phyloP scores from a whole-genome alignment of 331 rosid genomes.

The Erythrophleum ivorense region DNA sequence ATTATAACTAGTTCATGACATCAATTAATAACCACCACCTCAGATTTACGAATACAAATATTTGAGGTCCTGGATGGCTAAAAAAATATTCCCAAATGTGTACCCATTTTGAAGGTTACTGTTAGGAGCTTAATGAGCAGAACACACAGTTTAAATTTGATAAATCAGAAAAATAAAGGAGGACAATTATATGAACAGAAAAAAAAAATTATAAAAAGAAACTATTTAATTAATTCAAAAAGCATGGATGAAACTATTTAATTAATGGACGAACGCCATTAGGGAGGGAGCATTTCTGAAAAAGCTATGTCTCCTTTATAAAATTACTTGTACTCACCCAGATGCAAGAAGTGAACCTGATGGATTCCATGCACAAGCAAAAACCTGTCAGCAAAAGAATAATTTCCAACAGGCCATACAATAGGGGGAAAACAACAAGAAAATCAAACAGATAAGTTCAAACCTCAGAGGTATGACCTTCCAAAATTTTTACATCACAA shows the following conservation, averaged over 20 bases:
- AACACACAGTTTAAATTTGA: slow-evolving; percentile 7
- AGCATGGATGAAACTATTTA: not conserved
- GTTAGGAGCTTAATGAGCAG: not conserved
- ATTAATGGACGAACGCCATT: not conserved
- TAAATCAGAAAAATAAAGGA: not conserved
- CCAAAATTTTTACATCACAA: slow-evolving; percentile 44
- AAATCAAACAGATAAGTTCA: slow-evolving; percentile 23
- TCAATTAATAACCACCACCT: not conserved
- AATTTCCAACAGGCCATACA: slow-evolving; percentile 4
- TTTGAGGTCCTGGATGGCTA: not conserved
- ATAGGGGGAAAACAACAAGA: slow-evolving; percentile 7
- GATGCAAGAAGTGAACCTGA: slow-evolving; percentile 57
- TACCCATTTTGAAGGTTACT: not conserved
- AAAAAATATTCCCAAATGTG: not conserved
- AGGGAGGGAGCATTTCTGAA: not conserved
- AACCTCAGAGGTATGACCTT: slow-evolving; percentile 59
- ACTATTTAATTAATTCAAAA: slow-evolving; percentile 5
- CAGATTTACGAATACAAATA: not conserved
- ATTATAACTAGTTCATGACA: not conserved
- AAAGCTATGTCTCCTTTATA: slow-evolving; percentile 9
- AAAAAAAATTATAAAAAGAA: not conserved
- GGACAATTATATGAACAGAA: not conserved
- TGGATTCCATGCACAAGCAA: slow-evolving; percentile 62
- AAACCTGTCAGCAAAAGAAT: slow-evolving; percentile 46
- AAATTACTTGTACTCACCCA: slow-evolving; percentile 48